Base-by-base conservation (phyloP, 164 flowering plant genomes). In the Akebia trifoliata region DNA sequence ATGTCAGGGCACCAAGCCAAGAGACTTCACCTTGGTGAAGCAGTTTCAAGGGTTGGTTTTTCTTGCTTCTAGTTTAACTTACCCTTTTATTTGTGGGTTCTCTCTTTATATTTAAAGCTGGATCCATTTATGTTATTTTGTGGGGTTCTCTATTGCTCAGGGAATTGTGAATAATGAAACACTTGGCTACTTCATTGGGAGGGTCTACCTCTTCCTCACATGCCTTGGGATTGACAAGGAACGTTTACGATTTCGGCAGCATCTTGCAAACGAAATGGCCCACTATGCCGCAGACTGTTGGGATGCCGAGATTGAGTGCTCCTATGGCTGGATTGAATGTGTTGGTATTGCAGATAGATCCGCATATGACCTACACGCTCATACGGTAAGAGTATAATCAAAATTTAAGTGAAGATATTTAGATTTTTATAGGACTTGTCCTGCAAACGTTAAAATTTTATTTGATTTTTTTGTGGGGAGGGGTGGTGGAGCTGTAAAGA, bases 271-370 rank as follows among this genome's bases (percentile, higher is more conserved):
- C 65, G 99, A 93, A 74, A 93, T 93, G 99, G 96, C 99, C 32
- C 97, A 94, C 60, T 94, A 94, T 84, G 97, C 97, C 51, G 92
- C 92, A 22, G 97, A 93, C 64, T 93, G 99, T 67, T 93, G 99
- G 99, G 99, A 90, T 80, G 99, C 99, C 60, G 99, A 94, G 74
- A 90, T 94, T 47, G 96, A 90, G 66, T 78, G 88, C 57, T 94
- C 99, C 8, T 84, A 81, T 78, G 99, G 99, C 30, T 94, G 99
- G 97, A 84, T 93, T 63, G 96, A 90, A 51, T 93, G 96, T 82
- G 96, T 93, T 66, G 97, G 97, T 36, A 93, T 93, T 70, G 99
- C 99, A 35, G 99, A 93, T 73, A 82, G 97, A 68, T 93, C 99
- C 60, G 95, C 99, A 42, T 90, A 80, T 67, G 97, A 93, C 61